Conservation (phyloP, 371 early-diverging fungal species). For the Sporodiniella umbellata region DNA sequence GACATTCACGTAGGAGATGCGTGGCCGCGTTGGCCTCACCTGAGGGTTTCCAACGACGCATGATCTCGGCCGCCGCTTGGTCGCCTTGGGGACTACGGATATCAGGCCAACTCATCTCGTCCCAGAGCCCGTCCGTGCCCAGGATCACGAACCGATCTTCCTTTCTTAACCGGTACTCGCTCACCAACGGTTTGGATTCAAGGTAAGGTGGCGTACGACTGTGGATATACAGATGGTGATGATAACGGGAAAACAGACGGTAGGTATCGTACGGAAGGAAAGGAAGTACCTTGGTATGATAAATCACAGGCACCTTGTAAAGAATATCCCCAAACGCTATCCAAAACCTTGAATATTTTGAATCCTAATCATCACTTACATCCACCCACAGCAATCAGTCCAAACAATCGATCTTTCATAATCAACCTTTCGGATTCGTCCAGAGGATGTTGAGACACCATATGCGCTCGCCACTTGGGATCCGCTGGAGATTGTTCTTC, state of each 20-base stretch:
- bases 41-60: conserved; percentile 22
- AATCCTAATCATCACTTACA: too few relatives aligned
- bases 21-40: conserved; percentile 81
- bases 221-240: conserved; percentile 62
- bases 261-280: conserved; percentile 55
- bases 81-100: conserved; percentile 46
- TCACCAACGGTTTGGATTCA: conserved; percentile 84
- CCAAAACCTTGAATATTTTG: too few relatives aligned
- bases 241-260: conserved; percentile 56
- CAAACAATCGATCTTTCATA: conserved; percentile 43
- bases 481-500: conserved; percentile 48
- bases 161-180: conserved; percentile 58
- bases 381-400: conserved; percentile 51
- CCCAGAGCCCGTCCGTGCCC: conserved; percentile 95
- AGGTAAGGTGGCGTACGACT: conserved; percentile 91
- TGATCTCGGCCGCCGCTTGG: conserved; percentile 35
- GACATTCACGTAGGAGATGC: conserved; percentile 78
- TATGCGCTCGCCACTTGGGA: conserved; percentile 37
- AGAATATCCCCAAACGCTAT: conserved; percentile 77
- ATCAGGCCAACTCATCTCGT: conserved; percentile 73
- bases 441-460: conserved; percentile 44
- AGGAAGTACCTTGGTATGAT: conserved; percentile 54
- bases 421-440: conserved; percentile 35
- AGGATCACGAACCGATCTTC: conserved; percentile 84
- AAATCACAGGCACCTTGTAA: conserved; percentile 74